phyloP scores from a whole-genome alignment of 345 rosid species.

The Linum trigynum region DNA sequence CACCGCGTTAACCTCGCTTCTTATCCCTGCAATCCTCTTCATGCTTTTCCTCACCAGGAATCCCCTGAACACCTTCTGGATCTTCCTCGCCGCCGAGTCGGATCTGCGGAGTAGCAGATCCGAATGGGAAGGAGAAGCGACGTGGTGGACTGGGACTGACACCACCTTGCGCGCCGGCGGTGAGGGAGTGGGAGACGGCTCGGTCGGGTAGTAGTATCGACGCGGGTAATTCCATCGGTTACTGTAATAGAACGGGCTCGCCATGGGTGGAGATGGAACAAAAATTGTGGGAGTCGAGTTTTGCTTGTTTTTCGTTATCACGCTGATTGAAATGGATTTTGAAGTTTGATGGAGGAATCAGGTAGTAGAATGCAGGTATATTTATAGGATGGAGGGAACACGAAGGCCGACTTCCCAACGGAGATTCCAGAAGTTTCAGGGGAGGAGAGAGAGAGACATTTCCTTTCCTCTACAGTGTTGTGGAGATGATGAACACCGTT shows the following conservation, averaged over 20 bases:
- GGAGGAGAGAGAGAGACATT: background rate
- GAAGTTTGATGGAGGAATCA: background rate
- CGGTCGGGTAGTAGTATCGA: background rate
- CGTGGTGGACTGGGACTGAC: slow-evolving; percentile 39
- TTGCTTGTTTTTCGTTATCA: background rate
- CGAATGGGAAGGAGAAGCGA: slow-evolving; percentile 8
- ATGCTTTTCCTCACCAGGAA: slow-evolving; percentile 46
- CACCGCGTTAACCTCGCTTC: slow-evolving; percentile 33
- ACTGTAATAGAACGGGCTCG: slow-evolving; percentile 18
- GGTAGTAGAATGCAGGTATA: background rate
- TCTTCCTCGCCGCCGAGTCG: slow-evolving; percentile 31
- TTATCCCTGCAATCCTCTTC: slow-evolving; percentile 31
- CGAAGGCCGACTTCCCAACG: background rate
- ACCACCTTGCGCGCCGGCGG: slow-evolving; percentile 26
- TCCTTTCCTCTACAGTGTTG: too few relatives aligned
- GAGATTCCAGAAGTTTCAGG: slow-evolving; percentile 39
- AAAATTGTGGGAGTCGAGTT: too few relatives aligned
- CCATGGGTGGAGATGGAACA: slow-evolving; percentile 18
- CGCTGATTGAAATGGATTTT: background rate
- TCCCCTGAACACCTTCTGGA: slow-evolving; percentile 20
- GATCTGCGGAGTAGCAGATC: slow-evolving; percentile 17
- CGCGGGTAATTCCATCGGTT: background rate
- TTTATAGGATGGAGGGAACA: slow-evolving; percentile 2
- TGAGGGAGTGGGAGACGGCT: background rate
- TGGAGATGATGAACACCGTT: too few relatives aligned